phyloP scores from a whole-genome alignment of 805 yeast genomes.

The Ogataea degrootiae region DNA sequence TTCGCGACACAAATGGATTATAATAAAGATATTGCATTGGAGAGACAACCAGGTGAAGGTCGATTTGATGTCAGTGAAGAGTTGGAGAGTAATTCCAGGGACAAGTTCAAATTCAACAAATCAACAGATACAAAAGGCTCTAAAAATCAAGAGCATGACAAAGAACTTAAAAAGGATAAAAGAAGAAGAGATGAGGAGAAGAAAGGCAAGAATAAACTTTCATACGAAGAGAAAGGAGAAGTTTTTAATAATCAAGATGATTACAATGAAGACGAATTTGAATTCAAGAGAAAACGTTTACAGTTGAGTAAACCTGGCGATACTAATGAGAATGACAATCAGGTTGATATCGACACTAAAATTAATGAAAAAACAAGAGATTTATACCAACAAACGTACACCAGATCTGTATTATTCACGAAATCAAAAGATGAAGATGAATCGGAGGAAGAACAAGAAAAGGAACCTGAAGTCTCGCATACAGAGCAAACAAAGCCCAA shows the following conservation, averaged over 20 bases:
- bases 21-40: constrained; percentile 78
- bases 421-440: constrained; percentile 6
- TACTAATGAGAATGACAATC: constrained; percentile 11
- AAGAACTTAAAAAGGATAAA: constrained; percentile 16
- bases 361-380: constrained; percentile 33
- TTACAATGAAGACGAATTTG: constrained; percentile 12
- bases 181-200: constrained; percentile 14
- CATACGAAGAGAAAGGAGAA: constrained; percentile 6
- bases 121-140: constrained; percentile 43
- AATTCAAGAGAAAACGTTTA: constrained; percentile 34
- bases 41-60: constrained; percentile 64
- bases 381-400: constrained; percentile 27
- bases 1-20: constrained; percentile 67
- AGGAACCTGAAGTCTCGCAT: not conserved
- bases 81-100: constrained; percentile 33
- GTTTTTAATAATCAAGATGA: constrained; percentile 8
- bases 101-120: constrained; percentile 38
- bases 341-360: constrained; percentile 27
- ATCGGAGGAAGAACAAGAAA: constrained; percentile 9
- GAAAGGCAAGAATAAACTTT: too few species aligned
- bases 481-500: constrained; percentile 21
- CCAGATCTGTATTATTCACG: constrained; percentile 34
- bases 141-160: constrained; percentile 31
- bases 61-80: constrained; percentile 68
- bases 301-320: constrained; percentile 34